A percentile compares a stretch with the other conserved stretches of the same genome.
Conservation (phyloP, 208 protist genomes). For the Lotmaria passim region DNA sequence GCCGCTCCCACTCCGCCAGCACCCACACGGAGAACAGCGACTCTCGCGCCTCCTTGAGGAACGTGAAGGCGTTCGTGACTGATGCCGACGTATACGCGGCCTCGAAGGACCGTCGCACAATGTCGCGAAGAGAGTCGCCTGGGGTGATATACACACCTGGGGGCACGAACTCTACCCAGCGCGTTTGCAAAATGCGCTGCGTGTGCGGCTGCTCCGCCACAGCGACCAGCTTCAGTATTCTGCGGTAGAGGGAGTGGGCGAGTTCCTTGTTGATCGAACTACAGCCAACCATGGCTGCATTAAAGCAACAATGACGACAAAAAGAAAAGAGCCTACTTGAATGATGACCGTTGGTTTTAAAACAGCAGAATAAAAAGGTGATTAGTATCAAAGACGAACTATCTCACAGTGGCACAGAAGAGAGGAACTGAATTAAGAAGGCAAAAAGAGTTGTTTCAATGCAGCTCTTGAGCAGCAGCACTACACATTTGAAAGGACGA, state of each 20-base stretch:
- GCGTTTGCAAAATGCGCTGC: constrained; percentile 28
- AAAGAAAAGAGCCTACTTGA: not conserved
- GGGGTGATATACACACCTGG: constrained; percentile 23
- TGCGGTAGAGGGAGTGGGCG: constrained; percentile 32
- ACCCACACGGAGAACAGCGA: constrained; percentile 53
- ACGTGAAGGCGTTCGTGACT: constrained; percentile 48
- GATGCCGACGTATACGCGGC: constrained; percentile 19
- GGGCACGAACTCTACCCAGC: constrained; percentile 64
- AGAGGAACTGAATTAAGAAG: too few species aligned
- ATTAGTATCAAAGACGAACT: too few species aligned
- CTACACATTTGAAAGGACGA: too few species aligned
- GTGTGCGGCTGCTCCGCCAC: constrained; percentile 20
- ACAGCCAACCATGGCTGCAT: not conserved
- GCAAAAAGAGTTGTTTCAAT: too few species aligned
- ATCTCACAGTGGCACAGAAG: too few species aligned
- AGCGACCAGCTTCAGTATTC: constrained; percentile 24
- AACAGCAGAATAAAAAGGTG: too few species aligned
- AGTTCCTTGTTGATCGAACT: constrained; percentile 22
- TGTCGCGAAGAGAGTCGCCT: constrained; percentile 23
- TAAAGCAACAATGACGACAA: not conserved
- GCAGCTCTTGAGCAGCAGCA: too few species aligned
- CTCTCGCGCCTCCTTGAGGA: constrained; percentile 48
- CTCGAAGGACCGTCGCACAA: constrained; percentile 46
- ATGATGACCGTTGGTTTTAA: too few species aligned
- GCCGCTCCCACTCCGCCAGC: constrained; percentile 47